Evolutionary conservation across 1,284 basidiomycete genomes (phyloP).

Genomic region (Malassezia arunalokei): DNA sequence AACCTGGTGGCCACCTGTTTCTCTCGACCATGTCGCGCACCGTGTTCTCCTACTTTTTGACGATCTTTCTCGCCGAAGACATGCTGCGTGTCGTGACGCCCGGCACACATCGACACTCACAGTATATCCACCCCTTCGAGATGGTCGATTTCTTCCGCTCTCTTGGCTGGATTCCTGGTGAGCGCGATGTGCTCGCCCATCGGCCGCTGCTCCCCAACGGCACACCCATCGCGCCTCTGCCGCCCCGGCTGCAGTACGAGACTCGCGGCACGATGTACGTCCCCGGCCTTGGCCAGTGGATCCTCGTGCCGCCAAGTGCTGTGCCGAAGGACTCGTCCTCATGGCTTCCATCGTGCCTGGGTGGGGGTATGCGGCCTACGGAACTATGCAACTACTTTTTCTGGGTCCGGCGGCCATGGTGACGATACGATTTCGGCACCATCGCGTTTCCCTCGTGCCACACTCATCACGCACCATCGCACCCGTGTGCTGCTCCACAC

Average conservation of each 20-base stretch:
- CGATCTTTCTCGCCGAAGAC: conserved; percentile 80
- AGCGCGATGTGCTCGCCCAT: neutral
- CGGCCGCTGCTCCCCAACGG: neutral
- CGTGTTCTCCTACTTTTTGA: conserved; percentile 73
- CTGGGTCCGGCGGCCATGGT: conserved; percentile 33
- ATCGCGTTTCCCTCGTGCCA: conserved; percentile 23
- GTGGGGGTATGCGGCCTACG: conserved; percentile 9
- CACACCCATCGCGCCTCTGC: conserved; percentile 3
- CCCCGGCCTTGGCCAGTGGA: conserved; percentile 31
- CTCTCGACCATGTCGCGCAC: conserved; percentile 94
- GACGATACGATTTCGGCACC: conserved; percentile 23
- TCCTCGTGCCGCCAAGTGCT: conserved; percentile 12
- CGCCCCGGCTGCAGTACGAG: conserved; percentile 32
- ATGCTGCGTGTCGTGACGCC: conserved; percentile 64
- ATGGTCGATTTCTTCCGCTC: conserved; percentile 69
- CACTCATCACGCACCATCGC: conserved; percentile 37
- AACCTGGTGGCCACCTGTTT: conserved; percentile 87
- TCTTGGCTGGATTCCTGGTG: conserved; percentile 47
- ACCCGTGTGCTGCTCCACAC: conserved; percentile 22
- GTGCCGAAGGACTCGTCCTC: neutral
- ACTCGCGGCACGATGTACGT: conserved; percentile 34
- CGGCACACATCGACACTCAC: conserved; percentile 82
- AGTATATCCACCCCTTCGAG: conserved; percentile 80
- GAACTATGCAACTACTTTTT: conserved; percentile 44
- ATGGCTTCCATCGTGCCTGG: conserved; percentile 6